Percentiles rank a stretch among this genome's conserved stretches.
Evolutionary conservation across 2,329 filamentous ascomycete genomes (phyloP).

Genomic region (Neophaeococcomyces mojaviensis): DNA sequence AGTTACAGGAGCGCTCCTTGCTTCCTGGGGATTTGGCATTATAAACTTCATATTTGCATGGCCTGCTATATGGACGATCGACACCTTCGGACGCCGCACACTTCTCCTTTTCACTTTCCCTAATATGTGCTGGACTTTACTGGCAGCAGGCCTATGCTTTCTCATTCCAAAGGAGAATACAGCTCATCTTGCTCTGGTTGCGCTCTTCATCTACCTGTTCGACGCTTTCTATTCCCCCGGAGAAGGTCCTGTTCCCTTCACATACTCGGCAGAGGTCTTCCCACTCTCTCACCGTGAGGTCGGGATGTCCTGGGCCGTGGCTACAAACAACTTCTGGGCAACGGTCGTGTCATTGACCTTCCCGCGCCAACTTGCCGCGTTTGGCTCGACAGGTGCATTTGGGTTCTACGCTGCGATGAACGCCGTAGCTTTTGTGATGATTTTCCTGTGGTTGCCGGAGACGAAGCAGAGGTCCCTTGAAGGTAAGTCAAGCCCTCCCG

Average conservation of each 20-base stretch:
- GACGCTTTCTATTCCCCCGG: slow-evolving; percentile 46
- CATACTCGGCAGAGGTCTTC: slow-evolving; percentile 33
- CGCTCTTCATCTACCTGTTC: slow-evolving; percentile 38
- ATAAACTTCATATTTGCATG: slow-evolving; percentile 61
- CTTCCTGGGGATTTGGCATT: slow-evolving; percentile 58
- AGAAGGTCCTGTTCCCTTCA: slow-evolving; percentile 59
- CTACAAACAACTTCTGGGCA: slow-evolving; percentile 43
- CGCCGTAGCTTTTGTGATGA: slow-evolving; percentile 53
- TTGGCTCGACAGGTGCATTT: slow-evolving; percentile 50
- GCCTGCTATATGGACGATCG: slow-evolving; percentile 53
- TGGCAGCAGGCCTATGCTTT: slow-evolving; percentile 48
- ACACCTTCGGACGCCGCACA: slow-evolving; percentile 59
- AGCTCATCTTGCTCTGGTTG: slow-evolving; percentile 35
- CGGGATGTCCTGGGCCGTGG: slow-evolving; percentile 39
- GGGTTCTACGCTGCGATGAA: slow-evolving; percentile 52
- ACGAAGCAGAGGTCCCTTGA: slow-evolving; percentile 46
- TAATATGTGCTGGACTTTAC: slow-evolving; percentile 49
- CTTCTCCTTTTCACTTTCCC: slow-evolving; percentile 59
- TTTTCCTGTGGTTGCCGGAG: slow-evolving; percentile 54
- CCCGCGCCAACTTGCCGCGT: slow-evolving; percentile 40
- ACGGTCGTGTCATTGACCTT: slow-evolving; percentile 45
- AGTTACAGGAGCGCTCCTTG: slow-evolving; percentile 50
- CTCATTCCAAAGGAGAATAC: slow-evolving; percentile 38
- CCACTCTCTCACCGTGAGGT: slow-evolving; percentile 30
- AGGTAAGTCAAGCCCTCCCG: not conserved